These are phyloP conservation scores for Silene noctiflora DNA, from an alignment of 179 eudicot genomes.

Conservation along the genomic window DNA sequence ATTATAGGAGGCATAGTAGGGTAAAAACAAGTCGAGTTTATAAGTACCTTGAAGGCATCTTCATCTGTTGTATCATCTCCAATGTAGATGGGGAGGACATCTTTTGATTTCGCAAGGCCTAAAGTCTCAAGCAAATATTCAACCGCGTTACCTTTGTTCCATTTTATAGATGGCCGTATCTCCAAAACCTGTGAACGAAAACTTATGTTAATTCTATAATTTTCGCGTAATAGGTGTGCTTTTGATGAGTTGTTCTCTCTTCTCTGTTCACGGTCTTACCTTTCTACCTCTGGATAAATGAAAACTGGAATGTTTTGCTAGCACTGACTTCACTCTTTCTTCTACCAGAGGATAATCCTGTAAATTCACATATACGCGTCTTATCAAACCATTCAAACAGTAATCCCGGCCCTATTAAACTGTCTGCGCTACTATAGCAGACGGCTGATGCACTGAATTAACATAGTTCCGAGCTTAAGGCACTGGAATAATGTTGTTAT, in stretches of 20 bases:
- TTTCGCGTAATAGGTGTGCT: background rate
- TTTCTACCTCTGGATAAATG: slow-evolving; percentile 60
- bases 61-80: slow-evolving; percentile 92
- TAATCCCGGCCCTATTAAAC: background rate
- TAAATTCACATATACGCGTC: slow-evolving; percentile 5
- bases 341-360: slow-evolving; percentile 58
- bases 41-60: slow-evolving; percentile 81
- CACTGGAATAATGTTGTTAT: no score
- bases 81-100: slow-evolving; percentile 69
- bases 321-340: slow-evolving; percentile 40
- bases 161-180: slow-evolving; percentile 72
- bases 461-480: background rate
- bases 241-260: background rate
- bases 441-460: no score
- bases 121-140: slow-evolving; percentile 71
- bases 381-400: background rate
- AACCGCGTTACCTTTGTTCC: slow-evolving; percentile 94
- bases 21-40: background rate
- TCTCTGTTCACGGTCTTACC: slow-evolving; percentile 21
- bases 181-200: slow-evolving; percentile 52
- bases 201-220: background rate
- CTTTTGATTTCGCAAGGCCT: slow-evolving; percentile 44
- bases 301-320: slow-evolving; percentile 47
- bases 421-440: no score
- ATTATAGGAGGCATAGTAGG: no score